Evolutionary conservation across 345 rosid species (phyloP), one percentile per base, ranked within the genome.

Genomic region (Hypericum perforatum): DNA sequence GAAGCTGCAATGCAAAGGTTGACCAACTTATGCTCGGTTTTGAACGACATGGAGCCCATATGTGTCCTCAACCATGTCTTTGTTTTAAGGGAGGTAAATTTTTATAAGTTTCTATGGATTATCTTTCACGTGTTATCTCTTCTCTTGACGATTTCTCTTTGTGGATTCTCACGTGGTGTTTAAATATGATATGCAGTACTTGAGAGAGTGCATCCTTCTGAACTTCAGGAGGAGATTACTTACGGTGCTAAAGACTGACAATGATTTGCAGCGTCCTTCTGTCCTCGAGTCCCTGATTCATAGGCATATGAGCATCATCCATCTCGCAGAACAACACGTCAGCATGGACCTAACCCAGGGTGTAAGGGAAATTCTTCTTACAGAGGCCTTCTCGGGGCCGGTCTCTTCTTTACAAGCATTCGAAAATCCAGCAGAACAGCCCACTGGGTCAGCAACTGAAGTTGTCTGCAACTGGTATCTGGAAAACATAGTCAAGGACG

Each of bases 1-100:
- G 99, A 92, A 80, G 99, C 99, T 80, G 99, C 99, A 62, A 84
- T 92, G 86, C 97, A 92, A 66, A 89, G 99, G 73, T 69, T 92
- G 79, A 86, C 97, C 65, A 89, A 84, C 68, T 73, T 92, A 59
- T 89, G 95, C 57, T 88, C 97, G 46, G 78, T 89, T 67, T 69
- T 92, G 78, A 92, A 92, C 66, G 99, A 92, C 64, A 89, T 92
- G 99, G 99, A 92, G 71, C 99, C 99, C 46, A 89, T 92, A 63
- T 89, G 97, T 76, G 97, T 84, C 61, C 79, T 92, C 68, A 92
- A 86, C 68, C 99, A 92, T 59, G 95, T 92, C 11, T 92, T 92
- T 69, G 95, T 92, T 67, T 73, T 85, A 57, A 78, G 99, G 68
- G 99, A 92, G 99, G 99, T 88, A 63, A 80, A 76, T 39, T 43